A percentile compares a stretch with the other conserved stretches of the same genome.
Conservation (phyloP, 768 basidiomycete genomes). For the Strobilomyces dryophilus region DNA sequence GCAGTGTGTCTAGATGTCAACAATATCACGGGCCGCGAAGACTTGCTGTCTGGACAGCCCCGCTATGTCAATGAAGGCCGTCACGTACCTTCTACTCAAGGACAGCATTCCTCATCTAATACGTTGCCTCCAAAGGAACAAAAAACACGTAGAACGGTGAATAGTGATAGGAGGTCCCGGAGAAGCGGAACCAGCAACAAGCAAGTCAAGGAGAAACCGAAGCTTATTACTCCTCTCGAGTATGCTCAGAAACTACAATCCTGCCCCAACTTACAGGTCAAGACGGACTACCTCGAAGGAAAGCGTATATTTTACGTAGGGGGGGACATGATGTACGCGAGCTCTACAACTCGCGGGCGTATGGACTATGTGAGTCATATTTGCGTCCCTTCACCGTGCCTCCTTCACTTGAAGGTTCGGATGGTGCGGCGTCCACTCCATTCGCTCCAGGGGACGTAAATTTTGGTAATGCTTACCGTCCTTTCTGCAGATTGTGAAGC, state of each 20-base stretch:
- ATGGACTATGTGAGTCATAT: slow-evolving; percentile 57
- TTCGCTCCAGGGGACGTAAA: background rate
- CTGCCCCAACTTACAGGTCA: slow-evolving; percentile 21
- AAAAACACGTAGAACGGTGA: slow-evolving; percentile 20
- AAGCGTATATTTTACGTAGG: slow-evolving; percentile 57
- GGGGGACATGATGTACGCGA: slow-evolving; percentile 53
- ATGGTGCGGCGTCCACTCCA: background rate
- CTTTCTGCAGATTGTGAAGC: slow-evolving; percentile 48
- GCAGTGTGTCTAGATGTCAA: slow-evolving; percentile 3
- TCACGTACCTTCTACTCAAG: background rate
- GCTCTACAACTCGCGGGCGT: slow-evolving; percentile 45
- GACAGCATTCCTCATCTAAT: background rate
- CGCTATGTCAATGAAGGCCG: background rate
- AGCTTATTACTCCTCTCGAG: slow-evolving; percentile 45
- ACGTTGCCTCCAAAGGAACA: background rate
- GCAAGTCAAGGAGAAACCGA: slow-evolving; percentile 39
- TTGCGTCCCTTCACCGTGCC: background rate
- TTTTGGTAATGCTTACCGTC: slow-evolving; percentile 1
- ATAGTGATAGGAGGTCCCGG: slow-evolving; percentile 15
- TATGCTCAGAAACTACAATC: slow-evolving; percentile 49
- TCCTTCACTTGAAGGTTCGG: background rate
- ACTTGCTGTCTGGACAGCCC: background rate
- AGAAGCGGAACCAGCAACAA: slow-evolving; percentile 11
- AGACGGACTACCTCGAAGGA: slow-evolving; percentile 42
- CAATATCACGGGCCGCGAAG: slow-evolving; percentile 21